Conservation (phyloP, 75 land plant species). For the Chamaecyparis obtusa region DNA sequence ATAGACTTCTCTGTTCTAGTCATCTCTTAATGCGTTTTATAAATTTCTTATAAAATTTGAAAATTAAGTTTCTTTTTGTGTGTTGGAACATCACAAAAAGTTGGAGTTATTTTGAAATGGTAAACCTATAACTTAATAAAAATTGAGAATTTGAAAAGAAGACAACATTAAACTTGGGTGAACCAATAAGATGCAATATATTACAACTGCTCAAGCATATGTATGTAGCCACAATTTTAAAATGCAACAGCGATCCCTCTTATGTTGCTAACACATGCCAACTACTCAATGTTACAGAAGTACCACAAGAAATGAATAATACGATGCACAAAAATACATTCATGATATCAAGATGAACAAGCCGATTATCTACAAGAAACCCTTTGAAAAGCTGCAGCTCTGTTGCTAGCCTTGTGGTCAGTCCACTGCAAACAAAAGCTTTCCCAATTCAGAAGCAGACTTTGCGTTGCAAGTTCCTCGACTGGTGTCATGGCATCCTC, state of each 20-base stretch:
- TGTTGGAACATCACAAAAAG: neutral
- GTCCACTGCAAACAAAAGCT: neutral
- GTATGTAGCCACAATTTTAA: neutral
- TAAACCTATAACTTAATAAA: neutral
- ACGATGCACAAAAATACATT: neutral
- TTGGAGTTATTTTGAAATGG: neutral
- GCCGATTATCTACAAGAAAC: neutral
- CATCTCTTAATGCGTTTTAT: neutral
- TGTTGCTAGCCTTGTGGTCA: neutral
- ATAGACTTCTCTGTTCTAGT: neutral
- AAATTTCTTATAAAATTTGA: neutral
- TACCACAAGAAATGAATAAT: neutral
- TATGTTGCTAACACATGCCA: neutral
- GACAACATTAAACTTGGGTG: neutral
- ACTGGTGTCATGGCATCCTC: neutral
- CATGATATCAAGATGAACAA: neutral
- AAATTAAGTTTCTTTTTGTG: neutral
- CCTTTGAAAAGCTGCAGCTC: neutral
- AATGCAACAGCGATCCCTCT: neutral
- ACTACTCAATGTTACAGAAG: neutral
- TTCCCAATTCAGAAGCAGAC: neutral
- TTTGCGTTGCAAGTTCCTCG: neutral
- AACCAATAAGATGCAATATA: neutral
- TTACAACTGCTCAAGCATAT: neutral
- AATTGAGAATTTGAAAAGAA: neutral